Conservation (phyloP, 495 filamentous ascomycete genomes). For the Jackrogersella multiformis region DNA sequence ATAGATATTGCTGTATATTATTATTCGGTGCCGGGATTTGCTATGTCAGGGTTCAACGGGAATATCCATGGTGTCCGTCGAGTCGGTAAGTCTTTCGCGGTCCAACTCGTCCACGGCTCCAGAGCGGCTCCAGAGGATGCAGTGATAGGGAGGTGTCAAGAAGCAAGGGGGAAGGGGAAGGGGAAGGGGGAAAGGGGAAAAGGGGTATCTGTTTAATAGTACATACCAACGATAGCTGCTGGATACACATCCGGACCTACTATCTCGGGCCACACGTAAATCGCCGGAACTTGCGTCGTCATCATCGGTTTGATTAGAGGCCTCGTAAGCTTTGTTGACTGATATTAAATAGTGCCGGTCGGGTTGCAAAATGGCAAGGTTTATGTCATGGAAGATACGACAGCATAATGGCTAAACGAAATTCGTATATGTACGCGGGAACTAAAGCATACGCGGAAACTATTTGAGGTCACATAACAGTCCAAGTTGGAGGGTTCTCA, state of each 20-base stretch:
- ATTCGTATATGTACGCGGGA: neutral
- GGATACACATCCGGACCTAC: constrained; percentile 18
- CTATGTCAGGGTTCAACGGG: constrained; percentile 31
- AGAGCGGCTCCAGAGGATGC: neutral
- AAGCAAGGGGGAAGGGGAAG: neutral
- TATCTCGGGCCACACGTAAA: constrained; percentile 25
- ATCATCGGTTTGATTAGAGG: constrained; percentile 13
- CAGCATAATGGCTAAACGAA: neutral
- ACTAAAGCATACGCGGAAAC: neutral
- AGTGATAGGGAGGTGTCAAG: constrained; percentile 4
- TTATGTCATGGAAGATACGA: constrained; percentile 5
- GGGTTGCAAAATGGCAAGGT: neutral
- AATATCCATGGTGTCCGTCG: constrained; percentile 27
- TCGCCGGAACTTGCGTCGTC: constrained; percentile 23
- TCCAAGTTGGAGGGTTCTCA: neutral
- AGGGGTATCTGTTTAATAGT: constrained; percentile 3
- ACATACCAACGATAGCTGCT: constrained; percentile 24
- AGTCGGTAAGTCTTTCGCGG: constrained; percentile 16
- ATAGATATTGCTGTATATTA: neutral
- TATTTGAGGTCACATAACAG: neutral
- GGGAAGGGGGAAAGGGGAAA: neutral
- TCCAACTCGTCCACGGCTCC: constrained; percentile 23
- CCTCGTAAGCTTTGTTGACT: constrained; percentile 3
- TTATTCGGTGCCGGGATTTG: constrained; percentile 14
- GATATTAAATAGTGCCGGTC: constrained; percentile 9